Evolutionary conservation across 2,329 filamentous ascomycete species (phyloP).

Genomic region (Microcyclospora tardicrescens): DNA sequence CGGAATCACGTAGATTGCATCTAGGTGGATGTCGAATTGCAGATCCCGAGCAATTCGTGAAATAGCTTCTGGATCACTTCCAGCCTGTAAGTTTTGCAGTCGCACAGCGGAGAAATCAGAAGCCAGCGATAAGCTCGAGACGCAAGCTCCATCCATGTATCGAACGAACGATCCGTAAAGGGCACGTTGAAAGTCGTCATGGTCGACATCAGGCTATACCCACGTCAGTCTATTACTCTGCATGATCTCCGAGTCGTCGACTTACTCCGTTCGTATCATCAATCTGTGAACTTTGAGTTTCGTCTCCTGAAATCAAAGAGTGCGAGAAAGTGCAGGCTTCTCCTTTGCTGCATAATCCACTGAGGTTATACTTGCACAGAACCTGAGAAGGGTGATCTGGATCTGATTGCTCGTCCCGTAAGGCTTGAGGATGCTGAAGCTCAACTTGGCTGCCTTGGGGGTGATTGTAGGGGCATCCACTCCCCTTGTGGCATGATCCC

Average conservation of each 20-base stretch:
- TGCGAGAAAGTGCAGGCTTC: not conserved
- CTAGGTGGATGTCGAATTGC: not conserved
- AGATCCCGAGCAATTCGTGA: not conserved
- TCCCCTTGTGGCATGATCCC: too few species aligned
- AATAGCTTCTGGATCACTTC: not conserved
- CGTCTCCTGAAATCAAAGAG: not conserved
- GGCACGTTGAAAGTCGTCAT: constrained; percentile 33
- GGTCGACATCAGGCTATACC: constrained; percentile 30
- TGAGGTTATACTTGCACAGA: not conserved
- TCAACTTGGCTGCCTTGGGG: too few species aligned
- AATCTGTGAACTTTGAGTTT: too few species aligned
- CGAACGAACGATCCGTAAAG: constrained; percentile 1
- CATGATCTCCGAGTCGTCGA: not conserved
- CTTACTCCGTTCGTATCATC: constrained; percentile 38
- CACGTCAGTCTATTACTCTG: not conserved
- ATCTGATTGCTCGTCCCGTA: not conserved
- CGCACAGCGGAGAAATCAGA: constrained; percentile 1
- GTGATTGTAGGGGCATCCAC: too few species aligned
- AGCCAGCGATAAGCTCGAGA: constrained; percentile 1
- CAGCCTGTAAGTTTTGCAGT: not conserved
- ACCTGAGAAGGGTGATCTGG: not conserved
- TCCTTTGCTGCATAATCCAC: not conserved
- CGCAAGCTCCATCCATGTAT: not conserved
- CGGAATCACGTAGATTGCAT: not conserved
- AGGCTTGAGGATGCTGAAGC: too few species aligned